These are phyloP conservation scores for Haplosporangium gracile DNA, from an alignment of 192 early-diverging fungal genomes.

Conservation along the genomic window DNA sequence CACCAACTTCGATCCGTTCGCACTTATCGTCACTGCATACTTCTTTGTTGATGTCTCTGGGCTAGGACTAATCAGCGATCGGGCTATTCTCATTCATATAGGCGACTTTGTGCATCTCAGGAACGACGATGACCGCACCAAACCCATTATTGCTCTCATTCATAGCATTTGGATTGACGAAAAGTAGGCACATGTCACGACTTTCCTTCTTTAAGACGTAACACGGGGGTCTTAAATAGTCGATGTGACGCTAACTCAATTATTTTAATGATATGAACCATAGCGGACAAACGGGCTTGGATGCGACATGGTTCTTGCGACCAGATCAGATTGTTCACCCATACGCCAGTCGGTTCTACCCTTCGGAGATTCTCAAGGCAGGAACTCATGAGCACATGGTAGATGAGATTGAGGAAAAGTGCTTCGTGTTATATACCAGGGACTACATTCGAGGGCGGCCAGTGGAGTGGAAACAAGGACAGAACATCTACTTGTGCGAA, in stretches of 20 bases:
- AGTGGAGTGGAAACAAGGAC: slow-evolving; percentile 58
- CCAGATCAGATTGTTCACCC: slow-evolving; percentile 78
- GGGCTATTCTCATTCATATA: background rate
- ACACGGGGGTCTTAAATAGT: background rate
- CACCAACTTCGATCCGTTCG: background rate
- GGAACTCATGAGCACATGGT: slow-evolving; percentile 65
- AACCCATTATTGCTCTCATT: slow-evolving; percentile 75
- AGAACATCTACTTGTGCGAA: slow-evolving; percentile 75
- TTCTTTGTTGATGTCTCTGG: too few species aligned
- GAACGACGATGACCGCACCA: slow-evolving; percentile 67
- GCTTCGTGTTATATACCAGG: slow-evolving; percentile 69
- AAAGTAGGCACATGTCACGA: slow-evolving; percentile 30
- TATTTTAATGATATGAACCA: background rate
- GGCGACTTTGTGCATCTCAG: slow-evolving; percentile 76
- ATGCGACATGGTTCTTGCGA: slow-evolving; percentile 72
- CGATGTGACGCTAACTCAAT: background rate
- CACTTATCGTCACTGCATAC: background rate
- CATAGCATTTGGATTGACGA: slow-evolving; percentile 63
- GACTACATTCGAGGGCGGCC: slow-evolving; percentile 72
- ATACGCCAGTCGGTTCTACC: slow-evolving; percentile 67
- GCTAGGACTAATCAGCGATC: background rate
- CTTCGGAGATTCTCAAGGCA: slow-evolving; percentile 78
- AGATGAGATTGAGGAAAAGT: slow-evolving; percentile 70
- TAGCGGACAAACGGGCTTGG: slow-evolving; percentile 59
- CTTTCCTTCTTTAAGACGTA: background rate